phyloP scores from a whole-genome alignment of 768 basidiomycete genomes.

The Pseudohyphozyma bogoriensis region DNA sequence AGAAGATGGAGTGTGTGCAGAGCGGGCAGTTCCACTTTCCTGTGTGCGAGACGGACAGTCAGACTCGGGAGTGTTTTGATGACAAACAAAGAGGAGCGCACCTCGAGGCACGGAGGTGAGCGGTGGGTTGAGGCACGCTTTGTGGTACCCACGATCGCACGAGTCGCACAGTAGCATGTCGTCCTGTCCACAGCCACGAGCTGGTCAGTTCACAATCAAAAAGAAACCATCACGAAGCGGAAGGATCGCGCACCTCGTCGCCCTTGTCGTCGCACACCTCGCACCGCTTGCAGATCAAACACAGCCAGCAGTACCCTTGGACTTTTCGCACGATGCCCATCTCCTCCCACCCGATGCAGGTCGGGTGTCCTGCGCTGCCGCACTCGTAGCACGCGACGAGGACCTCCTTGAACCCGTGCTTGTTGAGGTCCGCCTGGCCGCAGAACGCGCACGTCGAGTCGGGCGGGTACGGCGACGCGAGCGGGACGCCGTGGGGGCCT shows the following conservation, averaged over 20 bases:
- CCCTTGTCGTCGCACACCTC: conserved; percentile 76
- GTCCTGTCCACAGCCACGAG: conserved; percentile 51
- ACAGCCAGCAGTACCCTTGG: conserved; percentile 69
- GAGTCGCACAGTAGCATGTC: conserved; percentile 82
- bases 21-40: conserved; percentile 38
- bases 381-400: conserved; percentile 76
- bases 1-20: conserved; percentile 24
- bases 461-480: no score
- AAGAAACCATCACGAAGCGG: not conserved
- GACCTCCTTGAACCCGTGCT: conserved; percentile 49
- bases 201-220: not conserved
- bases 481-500: conserved; percentile 12
- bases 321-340: conserved; percentile 49
- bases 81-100: conserved; percentile 25
- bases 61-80: conserved; percentile 32
- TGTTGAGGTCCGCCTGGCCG: conserved; percentile 55
- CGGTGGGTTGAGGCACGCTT: conserved; percentile 65
- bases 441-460: conserved; percentile 73
- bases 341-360: conserved; percentile 57
- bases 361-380: conserved; percentile 79
- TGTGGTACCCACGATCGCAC: conserved; percentile 91
- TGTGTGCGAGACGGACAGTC: conserved; percentile 16
- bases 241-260: conserved; percentile 60
- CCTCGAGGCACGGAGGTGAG: conserved; percentile 62
- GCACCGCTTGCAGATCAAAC: conserved; percentile 84